Percentiles rank a stretch among this genome's conserved stretches.
phyloP scores from a whole-genome alignment of 1,284 basidiomycete genomes.

The Vanrija sp. region DNA sequence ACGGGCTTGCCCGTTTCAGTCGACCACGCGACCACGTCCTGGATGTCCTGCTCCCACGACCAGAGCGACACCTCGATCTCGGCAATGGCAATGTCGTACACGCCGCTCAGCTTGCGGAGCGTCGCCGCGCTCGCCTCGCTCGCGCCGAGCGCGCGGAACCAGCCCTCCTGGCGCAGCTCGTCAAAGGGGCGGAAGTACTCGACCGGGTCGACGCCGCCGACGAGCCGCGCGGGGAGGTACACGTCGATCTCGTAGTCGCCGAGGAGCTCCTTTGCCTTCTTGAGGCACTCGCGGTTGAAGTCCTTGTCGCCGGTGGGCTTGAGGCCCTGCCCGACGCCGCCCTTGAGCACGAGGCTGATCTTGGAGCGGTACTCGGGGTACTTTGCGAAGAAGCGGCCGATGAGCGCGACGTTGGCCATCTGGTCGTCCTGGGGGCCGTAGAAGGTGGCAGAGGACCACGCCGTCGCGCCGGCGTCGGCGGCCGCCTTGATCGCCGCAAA shows the following conservation, averaged over 20 bases:
- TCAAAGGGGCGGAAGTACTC: conserved; percentile 11
- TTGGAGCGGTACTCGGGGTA: conserved; percentile 58
- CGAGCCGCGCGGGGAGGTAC: conserved; percentile 35
- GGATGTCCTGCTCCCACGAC: conserved; percentile 52
- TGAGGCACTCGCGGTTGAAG: conserved; percentile 51
- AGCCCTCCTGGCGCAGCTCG: conserved; percentile 31
- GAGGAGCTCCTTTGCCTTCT: conserved; percentile 47
- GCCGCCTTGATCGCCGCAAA: conserved; percentile 62
- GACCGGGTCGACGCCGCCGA: conserved; percentile 5
- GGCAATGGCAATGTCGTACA: conserved; percentile 48
- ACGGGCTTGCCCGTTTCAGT: conserved; percentile 55
- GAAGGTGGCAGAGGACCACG: conserved; percentile 48
- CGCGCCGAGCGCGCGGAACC: conserved; percentile 29
- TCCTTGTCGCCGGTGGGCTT: conserved; percentile 39
- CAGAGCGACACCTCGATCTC: conserved; percentile 59
- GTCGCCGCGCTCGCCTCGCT: conserved; percentile 25
- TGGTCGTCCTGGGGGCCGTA: conserved; percentile 32
- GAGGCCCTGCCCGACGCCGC: conserved; percentile 41
- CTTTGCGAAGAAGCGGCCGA: conserved; percentile 44
- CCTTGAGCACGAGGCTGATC: conserved; percentile 56
- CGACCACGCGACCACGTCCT: conserved; percentile 46
- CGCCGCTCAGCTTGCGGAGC: not conserved
- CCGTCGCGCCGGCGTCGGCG: conserved; percentile 56
- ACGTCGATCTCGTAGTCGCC: conserved; percentile 54
- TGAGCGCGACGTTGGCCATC: conserved; percentile 41